phyloP scores from a whole-genome alignment of 306 rosid species.

The cucumber (Cucumis sativus) region DNA sequence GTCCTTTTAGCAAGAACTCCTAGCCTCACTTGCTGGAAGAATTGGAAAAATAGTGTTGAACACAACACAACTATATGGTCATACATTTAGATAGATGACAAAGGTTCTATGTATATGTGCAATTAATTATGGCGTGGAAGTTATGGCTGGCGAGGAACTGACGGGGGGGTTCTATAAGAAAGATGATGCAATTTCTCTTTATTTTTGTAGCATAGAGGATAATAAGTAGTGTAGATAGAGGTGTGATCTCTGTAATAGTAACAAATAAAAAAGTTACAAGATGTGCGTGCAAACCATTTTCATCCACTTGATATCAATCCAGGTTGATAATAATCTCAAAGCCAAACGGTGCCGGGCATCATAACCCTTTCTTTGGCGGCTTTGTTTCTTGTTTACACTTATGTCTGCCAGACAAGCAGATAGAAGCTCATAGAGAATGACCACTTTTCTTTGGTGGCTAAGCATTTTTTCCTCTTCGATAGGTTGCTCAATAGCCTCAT shows the following conservation, averaged over 20 bases:
- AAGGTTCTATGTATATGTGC: background rate
- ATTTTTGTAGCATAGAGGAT: background rate
- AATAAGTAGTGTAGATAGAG: background rate
- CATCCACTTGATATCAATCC: slow-evolving; percentile 81
- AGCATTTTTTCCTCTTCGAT: slow-evolving; percentile 55
- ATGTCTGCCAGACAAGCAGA: slow-evolving; percentile 68
- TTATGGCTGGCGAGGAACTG: background rate
- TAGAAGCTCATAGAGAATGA: slow-evolving; percentile 66
- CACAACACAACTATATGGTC: background rate
- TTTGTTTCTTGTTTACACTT: slow-evolving; percentile 31
- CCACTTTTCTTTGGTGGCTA: slow-evolving; percentile 64
- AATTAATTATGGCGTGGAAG: background rate
- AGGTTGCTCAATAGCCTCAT: slow-evolving; percentile 33
- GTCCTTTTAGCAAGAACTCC: background rate
- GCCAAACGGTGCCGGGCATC: slow-evolving; percentile 88
- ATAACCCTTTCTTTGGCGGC: slow-evolving; percentile 61
- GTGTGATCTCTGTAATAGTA: background rate
- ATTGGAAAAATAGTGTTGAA: background rate
- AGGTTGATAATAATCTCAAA: slow-evolving; percentile 57
- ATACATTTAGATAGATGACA: background rate
- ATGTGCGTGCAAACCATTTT: slow-evolving; percentile 51
- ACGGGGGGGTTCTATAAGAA: background rate
- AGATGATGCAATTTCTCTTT: background rate
- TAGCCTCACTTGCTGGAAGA: background rate
- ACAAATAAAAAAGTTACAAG: slow-evolving; percentile 3